Base-by-base conservation (phyloP, 169 alveolate species). In the Prorocentrum cordatum region DNA sequence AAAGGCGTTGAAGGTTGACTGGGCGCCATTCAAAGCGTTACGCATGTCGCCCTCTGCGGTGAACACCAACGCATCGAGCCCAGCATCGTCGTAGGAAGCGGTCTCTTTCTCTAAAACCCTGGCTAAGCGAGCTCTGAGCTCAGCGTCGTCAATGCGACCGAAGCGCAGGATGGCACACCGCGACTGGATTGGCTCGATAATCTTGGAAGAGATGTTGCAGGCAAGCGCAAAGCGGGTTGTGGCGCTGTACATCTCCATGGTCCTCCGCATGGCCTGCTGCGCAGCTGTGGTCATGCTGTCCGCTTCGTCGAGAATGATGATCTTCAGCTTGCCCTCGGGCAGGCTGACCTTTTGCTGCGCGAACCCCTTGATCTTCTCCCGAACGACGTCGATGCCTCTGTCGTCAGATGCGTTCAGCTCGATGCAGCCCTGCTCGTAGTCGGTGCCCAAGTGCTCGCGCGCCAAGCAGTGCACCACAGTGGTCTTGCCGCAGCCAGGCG, bases 401-500 rank as follows among this genome's bases (percentile, higher is more conserved):
- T 98, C 99, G 92, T 98, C 99, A 6, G 99, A 97, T 26, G 99
- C 99, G 86, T 98, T 98, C 67, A 98, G 95, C 94, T 98, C 99
- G 62, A 98, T 92, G 45, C 96, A 98, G 29, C 98, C 99, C 91
- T 93, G 94, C 73, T 93, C 93, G 83, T 93, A 95, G 70, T 39
- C 38, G 54, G 94, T 95, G 27, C 98, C 98, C 42, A 98, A 95
- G 96, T 98, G 93, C 92, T 96, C 97, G 77, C 98, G 94, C 10
- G 99, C 99, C 92, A 98, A 93, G 91, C 99, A 98, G 75, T 97
- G 96, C 18, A 98, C 97, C 82, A 98, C 95, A 45, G 99, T 97
- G 18, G 99, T 98, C 93, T 98, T 98, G 33, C 99, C 99, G 20
- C 99, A 97, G 35, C 99, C 99, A 2, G 99, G 99, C 16, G 99